Evolutionary conservation across 495 filamentous ascomycete species (phyloP), one percentile per base, ranked within the genome.

Genomic region (Aspergillus taichungensis): DNA sequence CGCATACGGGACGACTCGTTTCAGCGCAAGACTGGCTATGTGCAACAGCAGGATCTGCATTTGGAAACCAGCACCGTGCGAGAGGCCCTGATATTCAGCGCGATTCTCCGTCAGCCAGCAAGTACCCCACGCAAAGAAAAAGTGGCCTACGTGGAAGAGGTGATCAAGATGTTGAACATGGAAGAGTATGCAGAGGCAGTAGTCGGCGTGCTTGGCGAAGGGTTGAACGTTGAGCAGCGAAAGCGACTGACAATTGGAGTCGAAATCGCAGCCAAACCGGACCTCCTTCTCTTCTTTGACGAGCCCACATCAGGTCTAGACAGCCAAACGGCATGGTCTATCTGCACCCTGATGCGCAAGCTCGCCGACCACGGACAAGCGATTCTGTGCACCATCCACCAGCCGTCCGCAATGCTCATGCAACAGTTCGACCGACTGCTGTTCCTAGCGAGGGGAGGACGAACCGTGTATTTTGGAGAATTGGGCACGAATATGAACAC

Each of bases 41-140:
- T 89, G 10, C 86, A 96, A 54, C 90, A 96, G 60, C 88, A 94
- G 61, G 89, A 96, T 74, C 72, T 96, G 9, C 89, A 94, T 64
- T 70, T 92, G 12, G 73, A 83, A 24, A 92, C 86, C 0, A 80
- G 80, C 6, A 96, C 90, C 6, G 88, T 95, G 13, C 79, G 88
- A 24, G 89, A 74, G 48, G 87, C 88, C 28, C 72, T 96, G 10
- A 71, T 76, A 35, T 96, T 96, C 63, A 85, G 80, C 43, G 90
- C 90, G 34, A 63, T 89, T 31, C 78, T 95, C 11, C 84, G 90
- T 37, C 90, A 95, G 55, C 87, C 90, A 5, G 77, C 77, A 12
- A 74, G 78, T 18, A 73, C 80, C 8, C 66, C 84, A 5, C 73
- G 74, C 12, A 60, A 72, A 37, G 88, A 95, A 57, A 96, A 95